phyloP scores from a whole-genome alignment of 108 stramenopile genomes.

The Schizochytrium sp. region DNA sequence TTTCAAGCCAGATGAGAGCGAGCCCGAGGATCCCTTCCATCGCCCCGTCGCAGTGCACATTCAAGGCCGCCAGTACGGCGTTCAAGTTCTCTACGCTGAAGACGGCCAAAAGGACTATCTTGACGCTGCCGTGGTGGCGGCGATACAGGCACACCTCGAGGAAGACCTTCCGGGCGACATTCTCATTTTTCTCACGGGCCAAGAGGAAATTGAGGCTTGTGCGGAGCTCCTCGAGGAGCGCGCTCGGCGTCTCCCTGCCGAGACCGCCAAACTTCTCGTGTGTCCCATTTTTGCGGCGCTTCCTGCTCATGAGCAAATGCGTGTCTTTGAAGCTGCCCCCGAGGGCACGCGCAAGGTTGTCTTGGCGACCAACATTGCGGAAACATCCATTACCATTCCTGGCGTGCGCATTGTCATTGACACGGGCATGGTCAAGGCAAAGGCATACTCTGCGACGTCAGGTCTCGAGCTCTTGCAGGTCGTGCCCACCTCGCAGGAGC shows the following conservation, averaged over 20 bases:
- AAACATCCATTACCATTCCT: slow-evolving; percentile 89
- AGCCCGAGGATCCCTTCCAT: slow-evolving; percentile 13
- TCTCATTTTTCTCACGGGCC: slow-evolving; percentile 90
- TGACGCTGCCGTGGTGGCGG: slow-evolving; percentile 49
- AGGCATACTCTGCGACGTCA: slow-evolving; percentile 69
- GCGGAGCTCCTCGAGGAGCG: slow-evolving; percentile 65
- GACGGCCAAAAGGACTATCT: slow-evolving; percentile 59
- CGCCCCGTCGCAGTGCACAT: slow-evolving; percentile 57
- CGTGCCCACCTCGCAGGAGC: slow-evolving; percentile 40
- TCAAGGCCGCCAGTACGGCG: slow-evolving; percentile 74
- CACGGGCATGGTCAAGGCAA: slow-evolving; percentile 85
- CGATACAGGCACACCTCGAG: not conserved
- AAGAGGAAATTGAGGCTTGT: slow-evolving; percentile 68
- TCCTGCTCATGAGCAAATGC: slow-evolving; percentile 53
- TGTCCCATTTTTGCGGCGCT: slow-evolving; percentile 48
- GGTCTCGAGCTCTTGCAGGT: slow-evolving; percentile 69
- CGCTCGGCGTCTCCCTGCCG: slow-evolving; percentile 23
- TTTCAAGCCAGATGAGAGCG: slow-evolving; percentile 33
- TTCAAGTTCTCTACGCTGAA: slow-evolving; percentile 65
- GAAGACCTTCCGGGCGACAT: slow-evolving; percentile 50
- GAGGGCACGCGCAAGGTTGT: slow-evolving; percentile 64
- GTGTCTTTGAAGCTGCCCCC: slow-evolving; percentile 40
- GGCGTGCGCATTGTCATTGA: slow-evolving; percentile 88
- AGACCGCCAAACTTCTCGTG: slow-evolving; percentile 36
- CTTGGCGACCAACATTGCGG: slow-evolving; percentile 91